Conservation (phyloP, 768 basidiomycete genomes). For the Naematelia aurantialba region DNA sequence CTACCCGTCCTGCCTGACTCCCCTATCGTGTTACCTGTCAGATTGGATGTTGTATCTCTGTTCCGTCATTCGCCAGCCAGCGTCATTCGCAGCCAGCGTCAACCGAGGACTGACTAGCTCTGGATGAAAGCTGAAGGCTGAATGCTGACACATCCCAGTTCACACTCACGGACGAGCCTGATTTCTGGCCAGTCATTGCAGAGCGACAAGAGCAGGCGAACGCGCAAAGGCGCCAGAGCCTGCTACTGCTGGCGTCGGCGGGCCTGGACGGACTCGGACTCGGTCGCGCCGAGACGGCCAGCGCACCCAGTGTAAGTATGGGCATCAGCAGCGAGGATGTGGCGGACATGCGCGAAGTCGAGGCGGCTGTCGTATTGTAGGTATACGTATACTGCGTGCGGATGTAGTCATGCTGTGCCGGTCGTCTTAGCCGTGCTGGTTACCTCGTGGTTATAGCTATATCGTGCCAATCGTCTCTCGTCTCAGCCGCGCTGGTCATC, state of each 20-base stretch:
- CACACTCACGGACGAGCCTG: conserved; percentile 21
- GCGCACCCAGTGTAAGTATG: neutral
- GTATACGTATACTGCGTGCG: no score
- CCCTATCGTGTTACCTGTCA: no score
- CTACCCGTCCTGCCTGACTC: no score
- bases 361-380: conserved; percentile 30
- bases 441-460: no score
- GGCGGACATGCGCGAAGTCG: conserved; percentile 31
- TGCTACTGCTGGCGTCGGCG: neutral
- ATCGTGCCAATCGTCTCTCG: no score
- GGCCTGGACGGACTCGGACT: neutral
- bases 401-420: no score
- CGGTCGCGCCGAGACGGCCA: neutral
- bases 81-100: neutral
- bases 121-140: no score
- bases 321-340: conserved; percentile 21
- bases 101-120: neutral
- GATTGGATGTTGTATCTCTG: no score
- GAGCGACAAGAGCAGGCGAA: conserved; percentile 12
- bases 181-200: conserved; percentile 28
- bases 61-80: neutral
- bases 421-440: no score
- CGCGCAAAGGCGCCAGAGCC: conserved; percentile 1
- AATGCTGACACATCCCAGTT: conserved; percentile 11
- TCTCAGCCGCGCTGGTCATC: no score